phyloP scores from a whole-genome alignment of 768 basidiomycete genomes.

The Termitomyces sp. region DNA sequence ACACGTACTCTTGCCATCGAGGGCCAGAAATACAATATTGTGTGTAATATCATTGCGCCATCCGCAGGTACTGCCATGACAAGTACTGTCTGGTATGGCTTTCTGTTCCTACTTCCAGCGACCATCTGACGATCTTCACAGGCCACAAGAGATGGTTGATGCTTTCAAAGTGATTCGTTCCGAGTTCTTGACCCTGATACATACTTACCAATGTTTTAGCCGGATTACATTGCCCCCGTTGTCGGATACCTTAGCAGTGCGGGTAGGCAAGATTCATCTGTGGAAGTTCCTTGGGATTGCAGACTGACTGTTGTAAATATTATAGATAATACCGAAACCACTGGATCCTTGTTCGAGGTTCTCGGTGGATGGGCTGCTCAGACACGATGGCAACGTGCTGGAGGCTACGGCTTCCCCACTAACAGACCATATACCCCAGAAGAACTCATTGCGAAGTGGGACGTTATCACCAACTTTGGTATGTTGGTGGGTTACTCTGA shows the following conservation, averaged over 20 bases:
- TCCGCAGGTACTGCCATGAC: conserved; percentile 93
- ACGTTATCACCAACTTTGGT: conserved; percentile 82
- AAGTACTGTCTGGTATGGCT: conserved; percentile 65
- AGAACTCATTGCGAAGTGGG: conserved; percentile 77
- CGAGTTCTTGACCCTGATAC: not conserved
- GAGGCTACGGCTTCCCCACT: conserved; percentile 84
- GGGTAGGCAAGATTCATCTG: conserved; percentile 28
- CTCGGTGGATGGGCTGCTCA: conserved; percentile 90
- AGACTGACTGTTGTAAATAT: not conserved
- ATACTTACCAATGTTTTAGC: conserved; percentile 35
- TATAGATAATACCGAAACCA: conserved; percentile 65
- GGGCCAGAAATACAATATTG: conserved; percentile 86
- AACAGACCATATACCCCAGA: conserved; percentile 76
- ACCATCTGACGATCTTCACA: conserved; percentile 18
- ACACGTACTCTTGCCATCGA: conserved; percentile 91
- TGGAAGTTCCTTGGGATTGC: no score
- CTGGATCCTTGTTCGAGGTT: conserved; percentile 81
- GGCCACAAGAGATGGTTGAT: conserved; percentile 83
- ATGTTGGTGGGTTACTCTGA: conserved; percentile 20
- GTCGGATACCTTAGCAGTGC: conserved; percentile 88
- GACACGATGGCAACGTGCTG: conserved; percentile 89
- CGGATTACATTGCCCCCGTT: conserved; percentile 89
- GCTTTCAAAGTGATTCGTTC: conserved; percentile 66
- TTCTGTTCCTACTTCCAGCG: not conserved
- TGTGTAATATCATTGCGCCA: conserved; percentile 85